These are phyloP conservation scores for Podospora bellae-mahoneyi DNA, from an alignment of 495 filamentous ascomycete genomes.

Conservation along the genomic window DNA sequence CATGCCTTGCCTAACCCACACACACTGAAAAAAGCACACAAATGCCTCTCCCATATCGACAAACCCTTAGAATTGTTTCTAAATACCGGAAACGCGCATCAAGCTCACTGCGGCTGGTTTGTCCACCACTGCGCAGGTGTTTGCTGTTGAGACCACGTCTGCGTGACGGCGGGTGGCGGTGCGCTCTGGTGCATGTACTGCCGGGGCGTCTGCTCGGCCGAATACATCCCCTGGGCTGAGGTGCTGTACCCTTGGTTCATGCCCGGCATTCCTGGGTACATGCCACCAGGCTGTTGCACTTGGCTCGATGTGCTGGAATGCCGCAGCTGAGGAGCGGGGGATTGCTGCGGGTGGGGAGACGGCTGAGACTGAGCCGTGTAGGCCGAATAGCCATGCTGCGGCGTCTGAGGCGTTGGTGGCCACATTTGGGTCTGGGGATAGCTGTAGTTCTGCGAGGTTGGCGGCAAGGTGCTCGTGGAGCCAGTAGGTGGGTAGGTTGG, in stretches of 20 bases:
- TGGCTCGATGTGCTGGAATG: slow-evolving; percentile 58
- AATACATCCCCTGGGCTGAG: slow-evolving; percentile 54
- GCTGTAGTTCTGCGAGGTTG: slow-evolving; percentile 44
- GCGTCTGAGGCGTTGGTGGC: slow-evolving; percentile 46
- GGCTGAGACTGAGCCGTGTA: slow-evolving; percentile 55
- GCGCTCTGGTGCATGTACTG: slow-evolving; percentile 57
- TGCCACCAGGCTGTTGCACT: slow-evolving; percentile 51
- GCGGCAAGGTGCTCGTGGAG: slow-evolving; percentile 36
- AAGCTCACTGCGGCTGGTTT: slow-evolving; percentile 42
- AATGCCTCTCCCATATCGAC: slow-evolving; percentile 26
- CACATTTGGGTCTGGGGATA: slow-evolving; percentile 52
- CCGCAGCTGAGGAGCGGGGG: slow-evolving; percentile 58
- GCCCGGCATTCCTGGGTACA: slow-evolving; percentile 59
- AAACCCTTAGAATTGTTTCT: not conserved
- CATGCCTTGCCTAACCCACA: slow-evolving; percentile 7
- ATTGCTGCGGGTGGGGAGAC: slow-evolving; percentile 56
- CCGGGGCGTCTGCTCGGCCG: slow-evolving; percentile 55
- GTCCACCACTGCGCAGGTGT: slow-evolving; percentile 45
- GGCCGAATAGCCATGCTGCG: slow-evolving; percentile 44
- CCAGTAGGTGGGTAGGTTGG: slow-evolving; percentile 37
- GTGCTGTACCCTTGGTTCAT: slow-evolving; percentile 53
- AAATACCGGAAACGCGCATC: not conserved
- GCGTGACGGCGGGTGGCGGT: slow-evolving; percentile 40
- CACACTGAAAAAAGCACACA: slow-evolving; percentile 22
- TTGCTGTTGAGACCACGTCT: slow-evolving; percentile 45